Evolutionary conservation across 2,329 filamentous ascomycete genomes (phyloP).

Genomic region (Trichoderma asperellum): DNA sequence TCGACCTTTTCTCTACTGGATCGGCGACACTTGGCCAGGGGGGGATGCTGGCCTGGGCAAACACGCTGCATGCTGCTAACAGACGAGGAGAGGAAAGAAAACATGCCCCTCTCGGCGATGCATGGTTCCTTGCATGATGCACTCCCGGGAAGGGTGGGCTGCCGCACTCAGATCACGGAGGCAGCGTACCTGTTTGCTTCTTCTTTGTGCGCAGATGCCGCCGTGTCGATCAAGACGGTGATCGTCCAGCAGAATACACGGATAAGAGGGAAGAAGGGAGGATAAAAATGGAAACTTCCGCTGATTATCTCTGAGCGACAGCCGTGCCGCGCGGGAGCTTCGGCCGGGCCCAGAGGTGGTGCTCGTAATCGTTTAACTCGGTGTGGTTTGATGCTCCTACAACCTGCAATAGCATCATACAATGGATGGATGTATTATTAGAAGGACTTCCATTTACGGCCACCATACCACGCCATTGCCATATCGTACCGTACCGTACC

Average conservation of each 20-base stretch:
- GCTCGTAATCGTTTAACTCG: not conserved
- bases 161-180: not conserved
- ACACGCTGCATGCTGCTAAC: not conserved
- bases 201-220: not conserved
- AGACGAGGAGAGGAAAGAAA: not conserved
- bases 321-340: conserved; percentile 17
- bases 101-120: conserved; percentile 18
- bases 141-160: not conserved
- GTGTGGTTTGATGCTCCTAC: not conserved
- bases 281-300: conserved; percentile 17
- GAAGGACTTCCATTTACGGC: conserved; percentile 7
- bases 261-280: not conserved
- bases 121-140: conserved; percentile 33
- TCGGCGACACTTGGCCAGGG: conserved; percentile 33
- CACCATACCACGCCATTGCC: not conserved
- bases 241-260: not conserved
- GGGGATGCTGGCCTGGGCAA: not conserved
- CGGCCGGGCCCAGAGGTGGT: not conserved
- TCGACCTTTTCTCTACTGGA: conserved; percentile 36
- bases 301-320: not conserved
- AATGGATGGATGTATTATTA: not conserved
- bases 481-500: not conserved
- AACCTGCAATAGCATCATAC: not conserved
- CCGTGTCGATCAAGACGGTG: conserved; percentile 1
- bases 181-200: not conserved